These are phyloP conservation scores for Cyamopsis tetragonoloba DNA, from an alignment of 306 rosid genomes.

Conservation along the genomic window DNA sequence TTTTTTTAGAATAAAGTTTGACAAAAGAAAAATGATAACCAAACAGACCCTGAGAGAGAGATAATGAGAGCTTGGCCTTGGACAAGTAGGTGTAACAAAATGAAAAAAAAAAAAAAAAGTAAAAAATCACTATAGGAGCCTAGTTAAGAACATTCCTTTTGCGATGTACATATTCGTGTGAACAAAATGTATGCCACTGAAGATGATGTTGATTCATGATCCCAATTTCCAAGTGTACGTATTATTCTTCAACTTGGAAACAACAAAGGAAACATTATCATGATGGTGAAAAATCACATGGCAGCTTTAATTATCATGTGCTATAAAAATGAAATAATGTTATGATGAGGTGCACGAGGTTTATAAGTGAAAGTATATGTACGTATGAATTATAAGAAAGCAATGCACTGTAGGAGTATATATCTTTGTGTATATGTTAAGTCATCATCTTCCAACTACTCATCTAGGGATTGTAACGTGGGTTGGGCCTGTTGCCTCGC, in stretches of 20 bases:
- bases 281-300: not conserved
- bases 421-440: too few species aligned
- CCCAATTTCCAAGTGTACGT: not conserved
- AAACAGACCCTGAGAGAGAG: too few species aligned
- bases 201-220: not conserved
- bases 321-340: too few species aligned
- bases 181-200: too few species aligned
- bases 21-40: too few species aligned
- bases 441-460: not conserved
- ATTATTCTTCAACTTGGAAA: too few species aligned
- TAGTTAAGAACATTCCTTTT: not conserved
- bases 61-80: too few species aligned
- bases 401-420: too few species aligned
- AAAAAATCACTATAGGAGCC: not conserved
- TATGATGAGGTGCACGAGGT: not conserved
- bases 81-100: not conserved
- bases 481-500: too few species aligned
- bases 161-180: too few species aligned
- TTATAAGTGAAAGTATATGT: not conserved
- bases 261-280: conserved; percentile 1
- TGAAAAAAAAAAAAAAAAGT: not conserved
- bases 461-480: too few species aligned
- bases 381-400: not conserved
- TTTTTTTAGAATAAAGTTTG: too few species aligned
- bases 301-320: conserved; percentile 7